A percentile compares a stretch with the other conserved stretches of the same genome.
Evolutionary conservation across 108 stramenopile genomes (phyloP).

Genomic region (Seminavis robusta): DNA sequence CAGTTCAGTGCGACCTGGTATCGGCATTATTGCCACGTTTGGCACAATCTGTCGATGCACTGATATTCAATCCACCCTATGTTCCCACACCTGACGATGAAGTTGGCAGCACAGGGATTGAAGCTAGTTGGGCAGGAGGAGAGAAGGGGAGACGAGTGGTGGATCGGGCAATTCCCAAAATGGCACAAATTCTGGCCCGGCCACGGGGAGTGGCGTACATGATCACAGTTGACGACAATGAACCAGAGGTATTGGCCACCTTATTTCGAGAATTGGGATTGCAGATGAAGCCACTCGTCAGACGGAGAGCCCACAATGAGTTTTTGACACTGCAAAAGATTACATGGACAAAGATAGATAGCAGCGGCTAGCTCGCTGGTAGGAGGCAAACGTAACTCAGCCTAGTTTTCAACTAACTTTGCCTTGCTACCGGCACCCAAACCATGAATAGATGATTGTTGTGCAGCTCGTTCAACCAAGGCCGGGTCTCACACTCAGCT

Average conservation of each 20-base stretch:
- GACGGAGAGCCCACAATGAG: constrained; percentile 77
- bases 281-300: constrained; percentile 54
- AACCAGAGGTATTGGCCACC: constrained; percentile 58
- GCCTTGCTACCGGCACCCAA: no score
- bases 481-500: no score
- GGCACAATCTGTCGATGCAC: constrained; percentile 48
- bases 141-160: constrained; percentile 70
- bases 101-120: constrained; percentile 77
- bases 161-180: constrained; percentile 78
- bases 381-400: no score
- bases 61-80: constrained; percentile 95
- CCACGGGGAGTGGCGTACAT: constrained; percentile 77
- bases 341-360: no score
- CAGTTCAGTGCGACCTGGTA: constrained; percentile 75
- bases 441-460: no score
- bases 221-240: constrained; percentile 87
- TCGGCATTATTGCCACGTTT: constrained; percentile 30
- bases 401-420: no score
- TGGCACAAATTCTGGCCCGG: constrained; percentile 51
- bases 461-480: no score
- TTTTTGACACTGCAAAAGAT: constrained; percentile 75
- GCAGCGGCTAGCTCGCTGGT: no score
- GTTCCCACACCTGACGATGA: constrained; percentile 88
- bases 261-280: constrained; percentile 38
- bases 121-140: constrained; percentile 91